These are phyloP conservation scores for Eucalyptus grandis DNA, from an alignment of 345 rosid genomes.

Conservation along the genomic window DNA sequence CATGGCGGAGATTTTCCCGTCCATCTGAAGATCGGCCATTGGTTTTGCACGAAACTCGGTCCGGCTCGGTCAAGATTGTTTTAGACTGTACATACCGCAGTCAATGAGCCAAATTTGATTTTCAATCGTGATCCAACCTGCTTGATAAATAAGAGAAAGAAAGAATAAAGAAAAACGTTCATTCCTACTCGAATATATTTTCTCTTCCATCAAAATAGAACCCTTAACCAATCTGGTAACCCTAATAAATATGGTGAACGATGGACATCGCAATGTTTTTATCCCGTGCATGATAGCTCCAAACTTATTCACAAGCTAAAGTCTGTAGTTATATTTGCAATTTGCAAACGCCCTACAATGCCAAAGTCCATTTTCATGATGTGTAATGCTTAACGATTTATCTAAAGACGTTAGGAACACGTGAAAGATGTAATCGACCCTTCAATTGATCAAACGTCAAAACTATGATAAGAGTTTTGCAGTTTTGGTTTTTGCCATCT, in stretches of 20 bases:
- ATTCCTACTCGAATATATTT: not conserved
- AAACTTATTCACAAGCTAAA: not conserved
- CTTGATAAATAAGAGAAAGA: not conserved
- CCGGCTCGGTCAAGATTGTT: not conserved
- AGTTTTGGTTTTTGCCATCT: not conserved
- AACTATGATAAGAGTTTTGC: not conserved
- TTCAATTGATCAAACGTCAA: not conserved
- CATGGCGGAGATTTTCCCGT: not conserved
- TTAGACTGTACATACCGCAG: not conserved
- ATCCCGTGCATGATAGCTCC: not conserved
- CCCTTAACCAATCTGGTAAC: rapidly evolving
- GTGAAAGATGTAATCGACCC: not conserved
- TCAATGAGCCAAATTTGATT: not conserved
- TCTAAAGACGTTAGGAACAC: not conserved
- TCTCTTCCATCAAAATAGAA: not conserved
- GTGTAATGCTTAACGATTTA: not conserved
- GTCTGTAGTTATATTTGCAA: too few relatives aligned
- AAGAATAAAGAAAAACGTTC: not conserved
- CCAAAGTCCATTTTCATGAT: not conserved
- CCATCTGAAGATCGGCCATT: not conserved
- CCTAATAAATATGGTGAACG: not conserved
- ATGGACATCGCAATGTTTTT: not conserved
- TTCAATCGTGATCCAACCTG: not conserved
- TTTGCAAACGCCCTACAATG: not conserved
- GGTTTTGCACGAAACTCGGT: not conserved